Percentiles rank a stretch among this genome's conserved stretches.
Evolutionary conservation across 306 rosid genomes (phyloP).

Genomic region (Quercus suber): DNA sequence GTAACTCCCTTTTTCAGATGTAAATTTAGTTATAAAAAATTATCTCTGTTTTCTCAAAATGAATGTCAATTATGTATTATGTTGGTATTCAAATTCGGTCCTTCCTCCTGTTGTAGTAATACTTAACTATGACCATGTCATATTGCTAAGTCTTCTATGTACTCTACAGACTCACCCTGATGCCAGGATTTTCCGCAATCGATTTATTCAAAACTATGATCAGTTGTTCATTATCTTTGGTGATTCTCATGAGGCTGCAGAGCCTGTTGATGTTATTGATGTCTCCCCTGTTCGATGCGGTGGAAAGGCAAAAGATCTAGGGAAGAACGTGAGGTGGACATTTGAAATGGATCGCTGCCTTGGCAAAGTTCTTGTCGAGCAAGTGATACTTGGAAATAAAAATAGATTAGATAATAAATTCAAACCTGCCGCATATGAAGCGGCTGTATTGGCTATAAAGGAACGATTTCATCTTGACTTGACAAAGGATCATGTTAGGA

Average conservation of each 20-base stretch:
- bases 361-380: constrained; percentile 43
- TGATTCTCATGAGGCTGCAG: constrained; percentile 30
- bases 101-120: neutral
- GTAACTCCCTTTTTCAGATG: neutral
- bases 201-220: constrained; percentile 47
- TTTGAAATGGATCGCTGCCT: constrained; percentile 53
- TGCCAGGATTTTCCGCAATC: constrained; percentile 38
- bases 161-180: constrained; percentile 44
- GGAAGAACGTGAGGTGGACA: constrained; percentile 45
- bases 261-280: constrained; percentile 18
- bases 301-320: constrained; percentile 30
- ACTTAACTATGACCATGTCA: neutral
- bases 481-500: constrained; percentile 44
- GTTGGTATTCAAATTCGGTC: neutral
- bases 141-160: constrained; percentile 18
- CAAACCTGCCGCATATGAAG: constrained; percentile 44
- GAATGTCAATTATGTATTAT: neutral
- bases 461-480: constrained; percentile 40
- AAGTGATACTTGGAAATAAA: constrained; percentile 44
- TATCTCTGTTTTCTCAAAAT: neutral
- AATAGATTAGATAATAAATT: constrained; percentile 37
- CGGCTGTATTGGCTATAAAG: constrained; percentile 41
- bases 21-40: neutral
- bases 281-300: constrained; percentile 31
- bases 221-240: constrained; percentile 46